Base-by-base conservation (phyloP, 495 filamentous ascomycete species). In the Lophium mytilinum region DNA sequence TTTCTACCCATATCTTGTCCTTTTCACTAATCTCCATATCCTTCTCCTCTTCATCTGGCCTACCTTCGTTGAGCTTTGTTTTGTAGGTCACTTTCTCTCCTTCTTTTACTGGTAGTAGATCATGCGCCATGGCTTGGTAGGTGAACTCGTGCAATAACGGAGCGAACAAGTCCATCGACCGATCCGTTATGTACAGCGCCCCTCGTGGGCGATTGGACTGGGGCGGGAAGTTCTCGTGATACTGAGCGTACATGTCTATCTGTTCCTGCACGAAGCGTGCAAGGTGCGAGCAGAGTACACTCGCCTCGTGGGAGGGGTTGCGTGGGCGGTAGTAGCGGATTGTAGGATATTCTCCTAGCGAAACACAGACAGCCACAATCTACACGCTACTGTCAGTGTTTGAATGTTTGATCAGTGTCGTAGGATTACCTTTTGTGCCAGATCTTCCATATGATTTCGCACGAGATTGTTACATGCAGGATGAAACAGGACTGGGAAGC, bases 91-190 rank as follows among this genome's bases (percentile, higher is more conserved):
- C 80, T 68, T 91, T 95, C 43, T 95, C 89, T 11, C 82, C 82
- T 53, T 98, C 93, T 55, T 87, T 82, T 50, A 98, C 86, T 0
- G 86, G 86, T 6, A 98, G 74, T 24, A 98, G 71, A 70, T 98
- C 93, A 67, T 95, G 88, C 15, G 88, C 90, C 92, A 98, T 97
- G 30, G 92, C 89, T 70, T 97, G 93, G 68, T 96, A 98, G 9
- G 94, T 97, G 66, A 98, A 97, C 65, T 98, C 93, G 70, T 98
- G 93, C 9, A 97, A 53, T 9, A 96, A 66, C 6, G 93, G 94
- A 15, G 93, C 80, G 67, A 84, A 82, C 0, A 96, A 65, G 68
- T 98, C 93, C 85, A 97, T 89, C 10, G 90, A 88, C 53, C 93
- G 81, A 73, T 98, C 93, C 1, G 88, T 86, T 50, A 98, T 86